Base-by-base conservation (phyloP, 768 basidiomycete species). In the Asterophora lycoperdoides region DNA sequence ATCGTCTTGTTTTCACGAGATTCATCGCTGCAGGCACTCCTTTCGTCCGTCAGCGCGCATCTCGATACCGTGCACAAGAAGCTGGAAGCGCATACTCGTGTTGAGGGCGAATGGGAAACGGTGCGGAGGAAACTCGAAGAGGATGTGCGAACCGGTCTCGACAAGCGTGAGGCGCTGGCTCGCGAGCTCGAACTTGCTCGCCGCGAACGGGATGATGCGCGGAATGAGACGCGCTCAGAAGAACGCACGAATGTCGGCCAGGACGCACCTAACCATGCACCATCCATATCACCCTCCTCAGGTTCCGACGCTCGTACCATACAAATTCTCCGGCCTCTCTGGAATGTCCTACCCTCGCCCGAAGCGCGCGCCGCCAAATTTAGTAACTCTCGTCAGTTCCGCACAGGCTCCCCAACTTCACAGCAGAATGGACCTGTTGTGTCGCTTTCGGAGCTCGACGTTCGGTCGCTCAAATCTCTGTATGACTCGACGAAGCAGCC, bases 381-480 rank as follows among this genome's bases (percentile, higher is more conserved):
- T 54, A 68, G 64, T 35, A 60, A 63, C 48, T 72, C 66, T 41
- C 75, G 76, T 47, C 67, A 68, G 43, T 78, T 75, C 68, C 79
- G 75, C 51, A 68, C 72, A 32, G 76, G 71, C 36, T 74, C 76
- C 1, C 76, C 77, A 1, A 74, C 75, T 1, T 68, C 23, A 13
- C 14, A 30, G 13, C 51, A 49, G 15, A 52, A 45, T 15, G 46
- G 46, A 59, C 48, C 68, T 40, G 61, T 61, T 37, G 51, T 71
- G 2, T 91, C 89, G 8, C 73, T 92, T 33, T 89, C 86, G 18
- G 86, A 93, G 40, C 75, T 93, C 61, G 90, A 95, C 63, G 83
- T 94, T 14, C 86, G 89, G 8, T 79, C 90, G 5, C 81, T 96
- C 62, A 93, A 93, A 66, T 66, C 79, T 5, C 73, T 96, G 14